Base-by-base conservation (phyloP, 805 yeast genomes). In the Metschnikowia koreensis region DNA sequence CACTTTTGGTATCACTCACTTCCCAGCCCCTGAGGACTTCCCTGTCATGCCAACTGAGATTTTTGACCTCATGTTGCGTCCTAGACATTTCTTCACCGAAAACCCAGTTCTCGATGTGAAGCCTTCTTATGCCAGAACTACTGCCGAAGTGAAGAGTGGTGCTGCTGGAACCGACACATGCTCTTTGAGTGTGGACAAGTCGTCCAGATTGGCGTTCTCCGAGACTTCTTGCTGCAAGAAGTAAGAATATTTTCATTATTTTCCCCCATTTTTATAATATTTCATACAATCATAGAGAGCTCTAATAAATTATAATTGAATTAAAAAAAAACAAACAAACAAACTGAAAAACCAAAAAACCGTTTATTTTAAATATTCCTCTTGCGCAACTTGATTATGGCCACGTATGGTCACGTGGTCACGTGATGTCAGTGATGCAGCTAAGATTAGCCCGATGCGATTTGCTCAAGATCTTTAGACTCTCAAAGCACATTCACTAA, bases 21-120 rank as follows among this genome's bases (percentile, higher is more conserved):
- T 87, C 81, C 96, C 96, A 53, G 85, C 92, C 12, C 93, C 94
- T 53, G 94, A 87, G 74, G 96, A 87, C 69, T 87, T 87, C 85
- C 94, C 94, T 51, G 81, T 87, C 57, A 87, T 87, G 94, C 94
- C 94, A 44, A 86, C 90, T 46, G 96, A 87, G 72, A 87, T 89
- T 63, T 84, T 87, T 62, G 81, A 86, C 53, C 74, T 87, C 60
- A 74, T 84, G 73, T 74, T 87, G 66, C 81, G 92, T 69, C 94
- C 94, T 60, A 79, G 93, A 67, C 83, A 87, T 70, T 83, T 87
- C 75, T 87, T 87, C 78, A 71, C 77, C 43, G 88, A 84, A 67
- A 87, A 87, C 69, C 94, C 96, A 33, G 86, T 81, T 47, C 75
- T 87, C 59, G 94, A 87, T 62, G 81, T 88, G 54, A 81, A 78